Conservation (phyloP, 192 early-diverging fungal genomes). For the Chytriomyces sp. region DNA sequence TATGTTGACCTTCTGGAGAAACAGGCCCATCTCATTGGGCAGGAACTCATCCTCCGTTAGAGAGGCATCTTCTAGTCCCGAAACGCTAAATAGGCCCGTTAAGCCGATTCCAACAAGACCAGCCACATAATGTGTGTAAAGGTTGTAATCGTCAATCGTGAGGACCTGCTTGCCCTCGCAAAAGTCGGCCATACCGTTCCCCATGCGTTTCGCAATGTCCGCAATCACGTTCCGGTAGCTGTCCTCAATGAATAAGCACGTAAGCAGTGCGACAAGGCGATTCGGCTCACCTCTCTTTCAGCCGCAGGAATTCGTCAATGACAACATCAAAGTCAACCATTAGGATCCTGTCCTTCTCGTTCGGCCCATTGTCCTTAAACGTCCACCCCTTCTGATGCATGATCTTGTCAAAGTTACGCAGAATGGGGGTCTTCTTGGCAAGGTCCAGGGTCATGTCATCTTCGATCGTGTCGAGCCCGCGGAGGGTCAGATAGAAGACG, state of each 20-base stretch:
- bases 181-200: slow-evolving; percentile 90
- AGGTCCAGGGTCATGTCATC: slow-evolving; percentile 94
- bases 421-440: slow-evolving; percentile 72
- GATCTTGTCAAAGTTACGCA: slow-evolving; percentile 79
- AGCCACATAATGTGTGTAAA: slow-evolving; percentile 98
- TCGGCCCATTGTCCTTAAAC: slow-evolving; percentile 71
- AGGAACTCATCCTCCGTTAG: slow-evolving; percentile 28
- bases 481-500: slow-evolving; percentile 93
- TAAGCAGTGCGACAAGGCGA: slow-evolving; percentile 1
- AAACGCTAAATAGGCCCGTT: slow-evolving; percentile 85
- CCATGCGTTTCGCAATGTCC: slow-evolving; percentile 92
- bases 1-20: slow-evolving; percentile 99
- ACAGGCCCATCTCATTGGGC: slow-evolving; percentile 94
- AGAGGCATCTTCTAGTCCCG: slow-evolving; percentile 69
- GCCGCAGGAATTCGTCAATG: slow-evolving; percentile 81
- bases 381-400: slow-evolving; percentile 70
- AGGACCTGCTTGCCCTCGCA: slow-evolving; percentile 50
- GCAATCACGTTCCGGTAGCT: slow-evolving; percentile 86
- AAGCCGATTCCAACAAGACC: slow-evolving; percentile 94
- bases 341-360: slow-evolving; percentile 92
- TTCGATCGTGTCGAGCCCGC: slow-evolving; percentile 97
- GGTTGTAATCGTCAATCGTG: slow-evolving; percentile 87
- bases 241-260: slow-evolving; percentile 12
- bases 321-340: slow-evolving; percentile 89
- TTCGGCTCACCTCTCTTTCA: slow-evolving; percentile 63